phyloP scores from a whole-genome alignment of 768 basidiomycete species.

The Naganishia antarctica region DNA sequence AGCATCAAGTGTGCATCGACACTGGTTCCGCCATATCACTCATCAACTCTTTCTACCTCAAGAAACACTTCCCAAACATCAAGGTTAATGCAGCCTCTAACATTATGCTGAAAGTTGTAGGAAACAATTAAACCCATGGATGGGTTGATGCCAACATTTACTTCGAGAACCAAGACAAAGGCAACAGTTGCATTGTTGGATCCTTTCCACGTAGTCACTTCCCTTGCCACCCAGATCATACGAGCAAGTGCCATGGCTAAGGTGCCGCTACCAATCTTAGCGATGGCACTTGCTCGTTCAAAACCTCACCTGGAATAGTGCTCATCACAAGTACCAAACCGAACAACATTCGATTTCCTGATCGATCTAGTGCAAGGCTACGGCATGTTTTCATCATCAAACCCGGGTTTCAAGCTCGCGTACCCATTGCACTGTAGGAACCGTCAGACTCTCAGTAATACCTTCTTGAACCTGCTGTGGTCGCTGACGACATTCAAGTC shows the following conservation, averaged over 20 bases:
- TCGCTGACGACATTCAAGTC: too few species aligned
- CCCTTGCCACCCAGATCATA: too few species aligned
- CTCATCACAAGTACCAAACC: neutral
- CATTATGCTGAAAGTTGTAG: neutral
- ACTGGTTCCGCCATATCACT: slow-evolving; percentile 14
- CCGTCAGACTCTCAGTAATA: neutral
- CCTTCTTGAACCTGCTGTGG: too few species aligned
- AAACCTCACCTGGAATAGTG: neutral
- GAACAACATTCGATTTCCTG: neutral
- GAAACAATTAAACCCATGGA: neutral
- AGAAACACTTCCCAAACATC: neutral
- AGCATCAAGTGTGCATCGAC: slow-evolving; percentile 2
- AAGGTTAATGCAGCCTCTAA: neutral
- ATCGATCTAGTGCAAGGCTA: neutral
- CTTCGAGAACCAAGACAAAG: neutral
- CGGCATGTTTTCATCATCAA: neutral
- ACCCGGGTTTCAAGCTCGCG: neutral
- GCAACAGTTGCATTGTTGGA: neutral
- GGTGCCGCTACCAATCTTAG: neutral
- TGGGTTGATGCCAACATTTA: neutral
- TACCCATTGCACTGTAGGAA: neutral
- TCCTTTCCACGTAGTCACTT: too few species aligned
- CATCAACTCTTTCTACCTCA: neutral
- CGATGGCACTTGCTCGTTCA: neutral
- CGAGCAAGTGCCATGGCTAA: neutral